phyloP scores from a whole-genome alignment of 1,139 yeast genomes.

The Geotrichum aggregatum region DNA sequence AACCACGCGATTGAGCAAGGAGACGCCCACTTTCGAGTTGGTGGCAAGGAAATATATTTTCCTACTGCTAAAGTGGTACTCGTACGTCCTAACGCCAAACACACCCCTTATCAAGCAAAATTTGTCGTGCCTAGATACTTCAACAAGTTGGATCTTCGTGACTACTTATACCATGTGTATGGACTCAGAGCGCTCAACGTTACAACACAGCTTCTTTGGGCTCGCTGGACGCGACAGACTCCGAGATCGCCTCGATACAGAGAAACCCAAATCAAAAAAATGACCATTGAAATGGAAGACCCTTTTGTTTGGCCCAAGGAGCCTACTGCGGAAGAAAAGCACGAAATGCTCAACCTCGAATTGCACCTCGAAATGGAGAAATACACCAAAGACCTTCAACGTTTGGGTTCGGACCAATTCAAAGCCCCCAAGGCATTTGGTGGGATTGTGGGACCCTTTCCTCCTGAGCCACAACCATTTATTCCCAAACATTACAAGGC shows the following conservation, averaged over 20 bases:
- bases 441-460: slow-evolving; percentile 71
- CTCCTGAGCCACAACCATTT: slow-evolving; percentile 63
- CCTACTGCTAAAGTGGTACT: slow-evolving; percentile 80
- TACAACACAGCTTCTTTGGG: slow-evolving; percentile 79
- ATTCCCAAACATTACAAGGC: slow-evolving; percentile 52
- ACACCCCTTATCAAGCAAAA: slow-evolving; percentile 93
- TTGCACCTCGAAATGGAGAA: slow-evolving; percentile 32
- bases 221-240: slow-evolving; percentile 58
- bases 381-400: slow-evolving; percentile 33
- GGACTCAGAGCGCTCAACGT: slow-evolving; percentile 84
- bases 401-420: slow-evolving; percentile 62
- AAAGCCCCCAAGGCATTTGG: slow-evolving; percentile 72
- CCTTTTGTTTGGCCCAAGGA: slow-evolving; percentile 92
- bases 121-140: slow-evolving; percentile 87
- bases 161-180: slow-evolving; percentile 81
- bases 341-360: slow-evolving; percentile 32
- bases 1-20: slow-evolving; percentile 59
- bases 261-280: slow-evolving; percentile 78
- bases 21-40: slow-evolving; percentile 75
- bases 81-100: slow-evolving; percentile 85
- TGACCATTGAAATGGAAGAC: slow-evolving; percentile 90
- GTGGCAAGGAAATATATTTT: slow-evolving; percentile 66
- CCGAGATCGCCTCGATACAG: slow-evolving; percentile 69
- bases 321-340: slow-evolving; percentile 40
- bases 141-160: slow-evolving; percentile 86